Evolutionary conservation across 108 stramenopile genomes (phyloP), one percentile per base, ranked within the genome.

Genomic region (Epipyxis sp.): DNA sequence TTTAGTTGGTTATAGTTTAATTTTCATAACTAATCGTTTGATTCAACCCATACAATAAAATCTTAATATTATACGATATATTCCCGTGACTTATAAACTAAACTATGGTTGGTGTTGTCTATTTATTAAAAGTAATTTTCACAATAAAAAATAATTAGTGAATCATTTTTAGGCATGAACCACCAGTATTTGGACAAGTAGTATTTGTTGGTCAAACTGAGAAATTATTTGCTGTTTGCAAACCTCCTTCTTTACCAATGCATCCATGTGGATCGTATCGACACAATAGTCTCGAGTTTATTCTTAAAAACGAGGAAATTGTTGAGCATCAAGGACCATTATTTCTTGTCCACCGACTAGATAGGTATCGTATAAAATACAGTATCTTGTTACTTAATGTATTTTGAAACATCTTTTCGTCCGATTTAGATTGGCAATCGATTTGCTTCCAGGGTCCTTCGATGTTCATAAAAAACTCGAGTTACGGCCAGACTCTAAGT

Each of bases 261-360:
- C 97, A 97, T 87, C 92, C 97, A 0, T 96, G 94, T 79, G 97
- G 96, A 29, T 90, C 90, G 1, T 96, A 95, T 79, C 44, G 71
- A 27, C 43, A 54, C 34, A 74, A 74, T 42, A 74, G 46, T 54
- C 34, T 74, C 3, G 50, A 46, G 44, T 27, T n/a, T 27, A 50
- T 50, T 6, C 46, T 50, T 13, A 50, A 50, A 20, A 50, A 50
- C 13, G 46, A 50, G 46, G 20, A 50, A 50, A 20, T 13, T 13
- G 46, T 13, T 6, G 46, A 50, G 46, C 6, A 6, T 6, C 10
- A 74, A 13, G 27, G 46, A 10, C 13, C 50, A 34, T 42, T 65
- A 16, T 3, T 37, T 65, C 61, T 65, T 32, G 71, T 74, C 3
- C 71, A 74, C 43, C 71, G 71, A 10, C 35, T 74, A 54, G 71